Base-by-base conservation (phyloP, 1,284 basidiomycete genomes). In the Gastroboletus turbinatus region DNA sequence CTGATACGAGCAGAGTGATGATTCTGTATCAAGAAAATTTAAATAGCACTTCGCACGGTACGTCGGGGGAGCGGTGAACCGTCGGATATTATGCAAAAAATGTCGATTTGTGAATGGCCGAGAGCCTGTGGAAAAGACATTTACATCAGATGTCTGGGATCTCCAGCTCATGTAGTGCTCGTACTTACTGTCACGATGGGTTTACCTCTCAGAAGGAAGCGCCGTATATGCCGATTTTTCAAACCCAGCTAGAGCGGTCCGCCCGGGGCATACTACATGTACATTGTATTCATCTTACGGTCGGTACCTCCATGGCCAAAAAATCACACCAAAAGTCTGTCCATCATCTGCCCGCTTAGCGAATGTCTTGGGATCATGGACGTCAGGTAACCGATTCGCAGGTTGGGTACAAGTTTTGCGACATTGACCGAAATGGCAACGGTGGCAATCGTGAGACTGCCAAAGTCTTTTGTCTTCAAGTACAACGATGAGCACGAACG, bases 401-500 rank as follows among this genome's bases (percentile, higher is more conserved):
- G 16, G 23, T 21, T 35, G 9, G 29, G 5, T 10, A 21, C 29
- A 14, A 14, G n/a, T 10, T 32, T 29, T 29, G 27, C 7, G 14
- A 48, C 25, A 23, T 49, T 10, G 19, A 23, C 48, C 6, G 2
- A 30, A 50, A 25, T 50, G 21, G 46, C 21, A 50, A 49, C 23
- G 23, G 23, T 23, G 3, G 23, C 23, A 2, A 23, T 9, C 17
- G 21, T 21, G 17, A 29, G 44, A 60, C 52, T 21, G 60, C 47
- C 61, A 50, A 25, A 25, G 23, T 25, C 61, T 10, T 27, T 48
- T 53, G 46, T 25, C 39, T 35, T 35, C 10, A n/a, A n/a, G n/a
- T 38, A 29, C 48, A 30, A 62, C 46, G 42, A 67, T 52, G 67
- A 62, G 46, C 60, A 67, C 35, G 67, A 45, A 43, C 32, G 13